Percentiles rank a stretch among this genome's conserved stretches.
These are phyloP conservation scores for Aspergillus saccharolyticus DNA, from an alignment of 495 filamentous ascomycete genomes.

Conservation along the genomic window DNA sequence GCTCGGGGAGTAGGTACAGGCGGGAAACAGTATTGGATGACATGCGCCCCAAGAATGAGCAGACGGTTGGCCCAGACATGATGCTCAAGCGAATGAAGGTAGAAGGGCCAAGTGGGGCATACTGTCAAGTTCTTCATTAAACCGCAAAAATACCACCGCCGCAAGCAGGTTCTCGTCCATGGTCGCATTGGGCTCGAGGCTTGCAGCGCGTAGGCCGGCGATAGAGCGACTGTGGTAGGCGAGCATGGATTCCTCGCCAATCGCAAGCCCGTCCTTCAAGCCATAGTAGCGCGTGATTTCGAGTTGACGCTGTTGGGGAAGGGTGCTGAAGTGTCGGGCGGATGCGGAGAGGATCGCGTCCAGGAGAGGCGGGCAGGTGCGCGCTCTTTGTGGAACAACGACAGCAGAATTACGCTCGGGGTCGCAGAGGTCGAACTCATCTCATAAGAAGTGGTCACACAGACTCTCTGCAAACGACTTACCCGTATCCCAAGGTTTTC, in stretches of 20 bases:
- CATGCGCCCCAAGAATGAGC: slow-evolving; percentile 20
- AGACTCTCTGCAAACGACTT: background rate
- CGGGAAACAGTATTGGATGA: slow-evolving; percentile 23
- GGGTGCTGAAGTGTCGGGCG: slow-evolving; percentile 20
- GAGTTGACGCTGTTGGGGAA: slow-evolving; percentile 9
- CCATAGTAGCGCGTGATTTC: slow-evolving; percentile 5
- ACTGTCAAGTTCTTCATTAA: slow-evolving; percentile 23
- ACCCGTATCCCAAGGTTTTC: slow-evolving; percentile 16
- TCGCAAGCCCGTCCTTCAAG: slow-evolving; percentile 8
- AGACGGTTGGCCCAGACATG: slow-evolving; percentile 20
- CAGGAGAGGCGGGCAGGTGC: slow-evolving; percentile 15
- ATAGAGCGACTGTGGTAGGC: slow-evolving; percentile 23
- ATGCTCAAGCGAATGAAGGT: background rate
- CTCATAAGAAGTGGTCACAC: background rate
- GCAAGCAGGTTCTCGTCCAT: slow-evolving; percentile 24
- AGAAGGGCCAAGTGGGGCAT: background rate
- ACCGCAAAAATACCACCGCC: slow-evolving; percentile 17
- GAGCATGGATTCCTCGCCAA: slow-evolving; percentile 18
- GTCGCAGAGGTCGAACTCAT: slow-evolving; percentile 21
- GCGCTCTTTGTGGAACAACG: slow-evolving; percentile 19
- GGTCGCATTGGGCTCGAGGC: slow-evolving; percentile 20
- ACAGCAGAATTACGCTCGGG: slow-evolving; percentile 19
- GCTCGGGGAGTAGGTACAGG: background rate
- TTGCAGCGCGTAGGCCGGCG: slow-evolving; percentile 18
- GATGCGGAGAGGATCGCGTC: slow-evolving; percentile 20